These are phyloP conservation scores for Tolypocladium tundrense DNA, from an alignment of 2,329 filamentous ascomycete species.

Conservation along the genomic window DNA sequence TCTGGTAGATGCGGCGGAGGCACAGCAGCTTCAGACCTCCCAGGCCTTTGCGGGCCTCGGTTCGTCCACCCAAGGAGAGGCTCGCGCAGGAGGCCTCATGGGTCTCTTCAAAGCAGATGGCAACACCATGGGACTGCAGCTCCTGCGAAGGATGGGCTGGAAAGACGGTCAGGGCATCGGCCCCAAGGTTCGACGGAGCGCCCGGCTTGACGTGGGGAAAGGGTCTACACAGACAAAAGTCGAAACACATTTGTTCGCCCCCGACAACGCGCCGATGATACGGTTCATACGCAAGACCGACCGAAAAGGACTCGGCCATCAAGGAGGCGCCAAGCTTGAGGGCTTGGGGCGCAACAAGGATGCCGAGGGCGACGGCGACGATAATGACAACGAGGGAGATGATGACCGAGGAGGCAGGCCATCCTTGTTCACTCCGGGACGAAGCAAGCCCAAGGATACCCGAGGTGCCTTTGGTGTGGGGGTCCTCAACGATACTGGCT, in stretches of 20 bases:
- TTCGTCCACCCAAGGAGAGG: conserved; percentile 45
- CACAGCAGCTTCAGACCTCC: conserved; percentile 61
- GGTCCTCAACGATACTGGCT: conserved; percentile 83
- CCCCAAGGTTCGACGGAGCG: conserved; percentile 68
- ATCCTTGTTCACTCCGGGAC: conserved; percentile 15
- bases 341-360: conserved; percentile 22
- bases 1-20: conserved; percentile 73
- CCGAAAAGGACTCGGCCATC: conserved; percentile 60
- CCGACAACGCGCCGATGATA: conserved; percentile 66
- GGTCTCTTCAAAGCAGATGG: conserved; percentile 63
- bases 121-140: conserved; percentile 77
- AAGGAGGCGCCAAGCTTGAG: conserved; percentile 44
- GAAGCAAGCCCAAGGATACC: conserved; percentile 40
- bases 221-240: conserved; percentile 25
- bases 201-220: conserved; percentile 47
- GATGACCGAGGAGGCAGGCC: conserved; percentile 2
- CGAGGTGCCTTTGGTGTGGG: conserved; percentile 76
- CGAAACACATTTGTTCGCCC: conserved; percentile 68
- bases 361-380: conserved; percentile 18
- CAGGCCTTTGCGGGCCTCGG: conserved; percentile 69
- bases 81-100: conserved; percentile 45
- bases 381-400: conserved; percentile 30
- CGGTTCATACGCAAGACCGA: conserved; percentile 55
- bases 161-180: conserved; percentile 87
- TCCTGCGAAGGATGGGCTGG: conserved; percentile 93